Percentiles rank a stretch among this genome's conserved stretches.
These are phyloP conservation scores for Leucocoprinus sp. DNA, from an alignment of 768 basidiomycete genomes.

Conservation along the genomic window DNA sequence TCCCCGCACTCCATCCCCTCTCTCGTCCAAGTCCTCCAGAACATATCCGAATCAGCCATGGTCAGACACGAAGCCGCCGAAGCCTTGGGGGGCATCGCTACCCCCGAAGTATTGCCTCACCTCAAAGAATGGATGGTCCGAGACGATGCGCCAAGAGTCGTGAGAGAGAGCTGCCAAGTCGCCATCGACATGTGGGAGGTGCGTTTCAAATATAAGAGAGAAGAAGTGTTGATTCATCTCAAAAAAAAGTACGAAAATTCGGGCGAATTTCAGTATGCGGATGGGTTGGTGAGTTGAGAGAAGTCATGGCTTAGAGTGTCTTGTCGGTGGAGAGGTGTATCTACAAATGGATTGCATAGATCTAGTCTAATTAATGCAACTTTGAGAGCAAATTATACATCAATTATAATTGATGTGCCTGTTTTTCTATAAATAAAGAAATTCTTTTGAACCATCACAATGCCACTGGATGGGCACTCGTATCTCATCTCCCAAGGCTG, in stretches of 20 bases:
- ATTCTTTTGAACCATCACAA: too few relatives aligned
- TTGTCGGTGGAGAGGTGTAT: not conserved
- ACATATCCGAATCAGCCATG: conserved; percentile 81
- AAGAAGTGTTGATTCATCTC: not conserved
- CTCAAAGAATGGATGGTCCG: conserved; percentile 78
- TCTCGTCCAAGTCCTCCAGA: conserved; percentile 68
- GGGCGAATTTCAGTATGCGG: conserved; percentile 71
- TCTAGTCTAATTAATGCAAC: too few relatives aligned
- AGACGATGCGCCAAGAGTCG: conserved; percentile 78
- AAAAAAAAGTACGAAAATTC: conserved; percentile 66
- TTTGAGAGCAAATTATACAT: too few relatives aligned
- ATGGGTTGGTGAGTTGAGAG: conserved; percentile 21
- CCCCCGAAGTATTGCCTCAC: conserved; percentile 82
- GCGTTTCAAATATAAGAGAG: too few relatives aligned
- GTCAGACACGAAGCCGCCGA: conserved; percentile 98
- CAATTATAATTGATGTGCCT: too few relatives aligned
- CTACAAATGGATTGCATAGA: not conserved
- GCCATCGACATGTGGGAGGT: conserved; percentile 98
- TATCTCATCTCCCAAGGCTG: conserved; percentile 81
- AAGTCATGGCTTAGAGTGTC: not conserved
- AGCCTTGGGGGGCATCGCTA: conserved; percentile 95
- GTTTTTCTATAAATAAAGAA: too few relatives aligned
- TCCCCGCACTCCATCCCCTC: conserved; percentile 84
- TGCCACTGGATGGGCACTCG: conserved; percentile 66
- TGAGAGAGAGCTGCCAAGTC: conserved; percentile 91